Evolutionary conservation across 2,329 filamentous ascomycete genomes (phyloP), one percentile per base, ranked within the genome.

Genomic region (Fusarium globosum): DNA sequence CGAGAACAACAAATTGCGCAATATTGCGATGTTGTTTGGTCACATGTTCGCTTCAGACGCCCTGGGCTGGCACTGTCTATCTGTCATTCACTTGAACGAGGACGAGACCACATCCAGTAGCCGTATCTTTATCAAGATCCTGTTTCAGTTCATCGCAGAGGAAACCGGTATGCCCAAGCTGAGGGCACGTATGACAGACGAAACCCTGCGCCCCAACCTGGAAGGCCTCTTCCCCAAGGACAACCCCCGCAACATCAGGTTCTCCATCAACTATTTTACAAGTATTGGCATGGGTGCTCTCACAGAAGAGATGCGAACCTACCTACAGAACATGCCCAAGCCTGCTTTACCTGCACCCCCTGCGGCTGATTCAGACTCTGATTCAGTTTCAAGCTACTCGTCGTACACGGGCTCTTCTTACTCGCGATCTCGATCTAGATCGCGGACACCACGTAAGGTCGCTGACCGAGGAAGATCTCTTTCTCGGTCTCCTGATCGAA

Each of bases 241-340:
- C 81, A 94, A 95, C 78, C 90, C 95, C 30, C 92, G 94, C 80
- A 96, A 98, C 83, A 95, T 95, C 43, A 91, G 96, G 61, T 99
- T 99, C 86, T 94, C 95, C 57, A 97, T 99, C 91, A 99, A 99
- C 84, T 99, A 98, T 87, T 98, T 99, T 82, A 99, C 96, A 15
- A 96, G 95, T 78, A 97, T 99, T 78, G 95, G 95, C 66, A 97
- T 99, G 93, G 96, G 96, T 80, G 91, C 90, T 30, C 88, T 99
- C 70, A 99, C 96, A 4, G 96, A 99, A 80, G 93, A 95, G 75
- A 97, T 98, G 94, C 92, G 96, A 82, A 94, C 97, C 79, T 91
- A 92, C 80, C 88, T 99, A 64, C 93, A 95, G 81, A 97, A 95
- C 79, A 90, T 97, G 83, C 95, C 95, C 18, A 96, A 97, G 80